These are phyloP conservation scores for Fusarium citri DNA, from an alignment of 2,329 filamentous ascomycete genomes.

Conservation along the genomic window DNA sequence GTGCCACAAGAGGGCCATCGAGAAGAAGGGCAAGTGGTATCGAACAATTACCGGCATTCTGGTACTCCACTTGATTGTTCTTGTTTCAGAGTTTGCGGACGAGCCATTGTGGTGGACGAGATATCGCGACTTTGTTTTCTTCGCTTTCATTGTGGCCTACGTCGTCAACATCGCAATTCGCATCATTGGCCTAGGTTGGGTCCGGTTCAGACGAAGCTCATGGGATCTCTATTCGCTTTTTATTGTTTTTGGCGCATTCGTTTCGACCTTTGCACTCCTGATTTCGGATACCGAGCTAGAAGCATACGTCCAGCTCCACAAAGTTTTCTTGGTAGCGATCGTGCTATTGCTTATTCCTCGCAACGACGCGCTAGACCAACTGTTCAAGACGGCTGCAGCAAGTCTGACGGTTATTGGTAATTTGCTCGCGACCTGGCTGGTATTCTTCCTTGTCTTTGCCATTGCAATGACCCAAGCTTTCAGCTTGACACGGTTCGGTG, in stretches of 20 bases:
- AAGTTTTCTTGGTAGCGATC: slow-evolving; percentile 91
- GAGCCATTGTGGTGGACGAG: slow-evolving; percentile 78
- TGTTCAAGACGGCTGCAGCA: slow-evolving; percentile 98
- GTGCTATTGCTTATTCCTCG: slow-evolving; percentile 91
- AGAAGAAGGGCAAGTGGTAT: slow-evolving; percentile 95
- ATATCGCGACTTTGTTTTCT: slow-evolving; percentile 80
- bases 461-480: slow-evolving; percentile 97
- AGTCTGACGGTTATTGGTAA: slow-evolving; percentile 92
- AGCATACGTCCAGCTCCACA: slow-evolving; percentile 84
- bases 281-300: slow-evolving; percentile 70
- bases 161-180: slow-evolving; percentile 85
- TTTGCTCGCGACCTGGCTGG: slow-evolving; percentile 94
- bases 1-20: slow-evolving; percentile 94
- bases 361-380: slow-evolving; percentile 95
- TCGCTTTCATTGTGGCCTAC: slow-evolving; percentile 85
- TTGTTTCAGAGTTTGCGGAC: slow-evolving; percentile 87
- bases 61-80: slow-evolving; percentile 82
- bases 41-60: slow-evolving; percentile 81
- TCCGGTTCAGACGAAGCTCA: slow-evolving; percentile 88
- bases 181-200: slow-evolving; percentile 90
- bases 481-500: slow-evolving; percentile 89
- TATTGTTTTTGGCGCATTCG: slow-evolving; percentile 81
- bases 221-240: slow-evolving; percentile 94
- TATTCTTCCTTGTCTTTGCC: slow-evolving; percentile 94
- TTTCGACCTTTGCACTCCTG: slow-evolving; percentile 81